Evolutionary conservation across 768 basidiomycete genomes (phyloP), one percentile per base, ranked within the genome.

Genomic region (Ephemerocybe angulata): DNA sequence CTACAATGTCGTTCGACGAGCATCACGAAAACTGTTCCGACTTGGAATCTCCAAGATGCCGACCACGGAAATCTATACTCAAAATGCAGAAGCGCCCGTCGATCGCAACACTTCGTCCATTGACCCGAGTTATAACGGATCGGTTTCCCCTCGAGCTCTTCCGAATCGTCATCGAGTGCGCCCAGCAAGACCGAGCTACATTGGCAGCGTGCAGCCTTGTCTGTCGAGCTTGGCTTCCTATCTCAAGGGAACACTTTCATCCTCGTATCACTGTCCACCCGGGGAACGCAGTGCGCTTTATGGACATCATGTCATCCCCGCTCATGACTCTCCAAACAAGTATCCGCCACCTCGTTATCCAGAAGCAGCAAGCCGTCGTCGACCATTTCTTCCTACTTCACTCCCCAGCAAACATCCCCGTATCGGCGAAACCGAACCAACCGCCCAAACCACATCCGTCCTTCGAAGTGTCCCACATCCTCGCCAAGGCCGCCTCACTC

Each of bases 181-280:
- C 48, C 24, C n/a, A 40, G 37, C 13, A 57, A 28, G 52, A 62
- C 48, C 33, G 42, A 17, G 19, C 17, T n/a, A 33, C 60, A 25
- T 53, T 65, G 13, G 40, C 54, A 24, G 50, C 53, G 15, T 67
- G 64, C 50, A 58, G 62, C n/a, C 35, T 64, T 28, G 66, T 67
- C 17, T 67, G 63, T 41, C 54, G 53, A n/a, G 57, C 60, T 11
- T 67, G 66, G 66, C 30, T 63, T 6, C 63, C 63, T 30, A 22
- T 56, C 8, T 56, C 49, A 38, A 40, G 55, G 17, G 28, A 13
- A 6, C 49, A 56, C 40, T 56, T 50, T 29, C 35, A 37, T 10
- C 38, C 48, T 7, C 48, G 41, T 15, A 50, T 56, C 38, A 56
- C 49, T 6, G 41, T 56, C 4, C 24, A 49, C 19, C 55, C 55